Base-by-base conservation (phyloP, 2,329 filamentous ascomycete species). In the Zasmidium citrigriseum region DNA sequence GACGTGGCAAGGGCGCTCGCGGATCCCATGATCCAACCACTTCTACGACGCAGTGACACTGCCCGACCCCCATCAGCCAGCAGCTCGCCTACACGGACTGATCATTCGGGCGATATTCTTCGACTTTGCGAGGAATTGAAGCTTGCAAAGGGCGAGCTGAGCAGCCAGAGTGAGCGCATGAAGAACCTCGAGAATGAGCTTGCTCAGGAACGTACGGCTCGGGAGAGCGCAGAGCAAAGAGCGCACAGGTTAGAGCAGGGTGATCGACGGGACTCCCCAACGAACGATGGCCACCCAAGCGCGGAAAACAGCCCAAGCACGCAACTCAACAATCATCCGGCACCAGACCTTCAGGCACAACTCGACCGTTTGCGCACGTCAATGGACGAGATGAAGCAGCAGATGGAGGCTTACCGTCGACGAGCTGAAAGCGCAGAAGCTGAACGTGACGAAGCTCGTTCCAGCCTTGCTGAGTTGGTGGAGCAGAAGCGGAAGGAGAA, bases 401-500 rank as follows among this genome's bases (percentile, higher is more conserved):
- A 96, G 72, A 87, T 96, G 71, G 88, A 95, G 54, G 77, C 82
- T 5, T 96, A 90, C 78, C 88, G 88, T 68, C 79, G 84, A 56
- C 86, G 91, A 25, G 92, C 92, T 9, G 89, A 96, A 73, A 64
- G 51, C 58, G 93, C 92, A 2, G 93, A 98, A 72, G 78, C 83
- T 9, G 92, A 96, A 67, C 85, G 88, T 47, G 86, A 88, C 55
- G 81, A 85, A 45, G 86, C 87, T 54, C 86, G 89, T 55, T 88
- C 89, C 73, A 89, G 88, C 1, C 77, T 99, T 46, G 88, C 89
- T 1, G 90, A 96, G 71, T 95, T 98, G 91, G 87, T 97, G 12
- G 82, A 90, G 67, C 88, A 89, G 64, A 89, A 97, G 56, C 86
- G 92, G 54, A 82, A 80, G 67, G 87, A 92, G 66, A 86, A 87